Percentiles rank a stretch among this genome's conserved stretches.
Conservation (phyloP, 768 basidiomycete genomes). For the Kwoniella dendrophila region DNA sequence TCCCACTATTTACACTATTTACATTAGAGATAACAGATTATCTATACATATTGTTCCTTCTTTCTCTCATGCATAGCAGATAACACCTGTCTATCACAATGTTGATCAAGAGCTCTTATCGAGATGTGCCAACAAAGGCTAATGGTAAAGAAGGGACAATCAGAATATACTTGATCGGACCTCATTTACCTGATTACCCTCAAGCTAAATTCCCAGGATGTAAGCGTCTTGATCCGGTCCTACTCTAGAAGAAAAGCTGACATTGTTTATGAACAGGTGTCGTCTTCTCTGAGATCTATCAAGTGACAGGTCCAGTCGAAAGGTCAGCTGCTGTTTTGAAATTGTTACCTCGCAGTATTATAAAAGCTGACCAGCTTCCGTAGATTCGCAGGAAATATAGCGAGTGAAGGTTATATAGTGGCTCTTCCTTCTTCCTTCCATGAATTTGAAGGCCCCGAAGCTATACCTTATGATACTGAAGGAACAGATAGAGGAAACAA, state of each 20-base stretch:
- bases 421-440: slow-evolving; percentile 65
- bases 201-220: slow-evolving; percentile 86
- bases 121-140: slow-evolving; percentile 74
- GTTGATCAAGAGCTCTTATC: slow-evolving; percentile 77
- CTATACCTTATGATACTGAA: slow-evolving; percentile 85
- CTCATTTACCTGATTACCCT: slow-evolving; percentile 76
- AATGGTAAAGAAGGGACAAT: slow-evolving; percentile 67
- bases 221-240: neutral
- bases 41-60: no score
- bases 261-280: slow-evolving; percentile 57
- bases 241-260: slow-evolving; percentile 2
- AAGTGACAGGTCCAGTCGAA: slow-evolving; percentile 93
- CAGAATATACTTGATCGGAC: slow-evolving; percentile 80
- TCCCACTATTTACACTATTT: neutral
- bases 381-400: slow-evolving; percentile 53
- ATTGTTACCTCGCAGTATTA: no score
- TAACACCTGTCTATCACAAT: slow-evolving; percentile 58
- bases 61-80: neutral
- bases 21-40: neutral
- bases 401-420: slow-evolving; percentile 53
- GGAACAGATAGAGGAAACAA: slow-evolving; percentile 90
- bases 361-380: slow-evolving; percentile 62
- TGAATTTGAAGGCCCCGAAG: slow-evolving; percentile 84
- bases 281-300: slow-evolving; percentile 78
- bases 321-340: slow-evolving; percentile 60